These are phyloP conservation scores for Verticillium klebahnii DNA, from an alignment of 2,329 filamentous ascomycete genomes.

Conservation along the genomic window DNA sequence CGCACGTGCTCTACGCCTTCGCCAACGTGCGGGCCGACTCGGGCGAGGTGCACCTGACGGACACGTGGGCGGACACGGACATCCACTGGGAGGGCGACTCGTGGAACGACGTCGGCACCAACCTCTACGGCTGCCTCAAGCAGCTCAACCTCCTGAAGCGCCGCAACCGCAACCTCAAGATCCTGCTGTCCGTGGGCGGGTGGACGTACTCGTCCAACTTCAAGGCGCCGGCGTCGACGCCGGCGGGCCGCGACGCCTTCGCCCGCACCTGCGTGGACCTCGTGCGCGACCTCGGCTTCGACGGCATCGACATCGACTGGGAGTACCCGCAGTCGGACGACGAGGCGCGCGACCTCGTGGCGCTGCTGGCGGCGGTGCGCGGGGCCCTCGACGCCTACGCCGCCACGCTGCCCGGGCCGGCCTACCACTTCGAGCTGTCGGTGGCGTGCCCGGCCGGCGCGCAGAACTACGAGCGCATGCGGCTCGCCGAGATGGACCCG, in stretches of 20 bases:
- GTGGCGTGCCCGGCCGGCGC: slow-evolving; percentile 61
- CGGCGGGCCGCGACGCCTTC: slow-evolving; percentile 65
- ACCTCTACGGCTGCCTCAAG: slow-evolving; percentile 86
- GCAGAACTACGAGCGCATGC: slow-evolving; percentile 57
- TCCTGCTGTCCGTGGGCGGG: slow-evolving; percentile 82
- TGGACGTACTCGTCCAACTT: slow-evolving; percentile 93
- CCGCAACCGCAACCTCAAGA: slow-evolving; percentile 75
- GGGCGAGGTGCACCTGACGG: slow-evolving; percentile 69
- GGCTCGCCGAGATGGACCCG: slow-evolving; percentile 59
- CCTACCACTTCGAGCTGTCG: slow-evolving; percentile 58
- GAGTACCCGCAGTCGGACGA: slow-evolving; percentile 54
- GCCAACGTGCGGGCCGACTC: slow-evolving; percentile 76
- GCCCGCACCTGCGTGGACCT: slow-evolving; percentile 69
- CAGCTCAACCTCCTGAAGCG: slow-evolving; percentile 83
- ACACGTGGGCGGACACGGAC: slow-evolving; percentile 63
- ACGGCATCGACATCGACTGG: slow-evolving; percentile 66
- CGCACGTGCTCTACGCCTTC: slow-evolving; percentile 87
- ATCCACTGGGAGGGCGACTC: slow-evolving; percentile 68
- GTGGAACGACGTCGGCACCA: slow-evolving; percentile 69
- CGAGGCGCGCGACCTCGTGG: slow-evolving; percentile 55
- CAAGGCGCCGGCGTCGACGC: slow-evolving; percentile 65
- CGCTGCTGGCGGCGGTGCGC: slow-evolving; percentile 53
- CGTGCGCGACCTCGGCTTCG: slow-evolving; percentile 76
- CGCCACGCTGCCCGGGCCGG: slow-evolving; percentile 29
- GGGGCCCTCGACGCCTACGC: slow-evolving; percentile 55